A percentile compares a stretch with the other conserved stretches of the same genome.
phyloP scores from a whole-genome alignment of 2,329 filamentous ascomycete species.

The Didymella pomorum region DNA sequence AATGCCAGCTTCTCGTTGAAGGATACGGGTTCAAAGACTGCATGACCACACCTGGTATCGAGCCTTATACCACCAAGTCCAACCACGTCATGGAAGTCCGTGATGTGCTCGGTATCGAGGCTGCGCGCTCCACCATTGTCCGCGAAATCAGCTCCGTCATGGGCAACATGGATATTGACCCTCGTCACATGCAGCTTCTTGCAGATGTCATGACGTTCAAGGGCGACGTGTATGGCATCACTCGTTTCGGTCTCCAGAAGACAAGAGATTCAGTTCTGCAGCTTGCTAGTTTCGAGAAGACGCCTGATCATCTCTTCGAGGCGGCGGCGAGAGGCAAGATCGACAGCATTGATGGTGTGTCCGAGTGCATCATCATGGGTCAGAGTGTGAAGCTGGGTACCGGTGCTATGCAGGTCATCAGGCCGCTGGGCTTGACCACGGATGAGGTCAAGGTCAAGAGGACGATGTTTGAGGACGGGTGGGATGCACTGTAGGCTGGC shows the following conservation, averaged over 20 bases:
- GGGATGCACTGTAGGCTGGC: slow-evolving; percentile 39
- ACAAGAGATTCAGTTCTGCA: slow-evolving; percentile 95
- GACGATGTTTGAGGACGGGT: slow-evolving; percentile 49
- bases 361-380: slow-evolving; percentile 97
- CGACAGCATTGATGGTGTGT: slow-evolving; percentile 91
- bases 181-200: slow-evolving; percentile 95
- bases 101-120: slow-evolving; percentile 92
- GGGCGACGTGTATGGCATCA: slow-evolving; percentile 95
- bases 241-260: slow-evolving; percentile 93
- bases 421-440: slow-evolving; percentile 62
- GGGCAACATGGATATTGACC: slow-evolving; percentile 94
- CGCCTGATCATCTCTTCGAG: slow-evolving; percentile 95
- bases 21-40: slow-evolving; percentile 89
- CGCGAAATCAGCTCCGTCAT: slow-evolving; percentile 89
- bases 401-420: slow-evolving; percentile 87
- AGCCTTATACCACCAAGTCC: slow-evolving; percentile 75
- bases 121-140: slow-evolving; percentile 87
- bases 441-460: slow-evolving; percentile 38
- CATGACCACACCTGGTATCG: slow-evolving; percentile 92
- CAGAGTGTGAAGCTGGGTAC: slow-evolving; percentile 93
- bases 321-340: slow-evolving; percentile 91
- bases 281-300: slow-evolving; percentile 96
- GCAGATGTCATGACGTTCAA: slow-evolving; percentile 99
- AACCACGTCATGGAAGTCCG: slow-evolving; percentile 92
- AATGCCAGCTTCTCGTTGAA: slow-evolving; percentile 75